A percentile compares a stretch with the other conserved stretches of the same genome.
These are phyloP conservation scores for Arthrobotrys entomopaga DNA, from an alignment of 2,329 filamentous ascomycete species.

Conservation along the genomic window DNA sequence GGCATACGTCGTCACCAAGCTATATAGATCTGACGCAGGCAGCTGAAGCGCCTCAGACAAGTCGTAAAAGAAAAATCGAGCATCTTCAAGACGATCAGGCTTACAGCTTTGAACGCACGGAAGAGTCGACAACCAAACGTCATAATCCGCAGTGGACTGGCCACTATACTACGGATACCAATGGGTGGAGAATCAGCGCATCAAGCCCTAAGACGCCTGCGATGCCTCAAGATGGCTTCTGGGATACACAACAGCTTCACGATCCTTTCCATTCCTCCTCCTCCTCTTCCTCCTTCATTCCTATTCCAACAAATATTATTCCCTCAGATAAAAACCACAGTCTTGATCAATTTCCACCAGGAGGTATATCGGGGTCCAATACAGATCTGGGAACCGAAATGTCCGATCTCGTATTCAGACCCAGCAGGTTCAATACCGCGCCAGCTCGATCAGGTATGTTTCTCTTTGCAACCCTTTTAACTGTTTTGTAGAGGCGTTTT, in stretches of 20 bases:
- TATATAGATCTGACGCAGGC: neutral
- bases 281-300: neutral
- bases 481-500: no score
- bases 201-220: conserved; percentile 8
- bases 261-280: neutral
- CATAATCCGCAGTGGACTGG: neutral
- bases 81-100: neutral
- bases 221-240: neutral
- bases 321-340: no score
- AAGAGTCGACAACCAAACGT: neutral
- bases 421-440: no score
- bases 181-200: neutral
- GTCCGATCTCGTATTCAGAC: no score
- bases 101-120: neutral
- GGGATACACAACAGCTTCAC: neutral
- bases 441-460: no score
- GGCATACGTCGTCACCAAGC: neutral
- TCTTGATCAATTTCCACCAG: no score
- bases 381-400: no score
- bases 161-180: no score
- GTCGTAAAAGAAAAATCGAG: neutral
- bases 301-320: no score
- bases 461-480: no score
- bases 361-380: no score
- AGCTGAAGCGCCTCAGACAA: neutral